Base-by-base conservation (phyloP, 2,329 filamentous ascomycete genomes). In the Colletotrichum spinosum region DNA sequence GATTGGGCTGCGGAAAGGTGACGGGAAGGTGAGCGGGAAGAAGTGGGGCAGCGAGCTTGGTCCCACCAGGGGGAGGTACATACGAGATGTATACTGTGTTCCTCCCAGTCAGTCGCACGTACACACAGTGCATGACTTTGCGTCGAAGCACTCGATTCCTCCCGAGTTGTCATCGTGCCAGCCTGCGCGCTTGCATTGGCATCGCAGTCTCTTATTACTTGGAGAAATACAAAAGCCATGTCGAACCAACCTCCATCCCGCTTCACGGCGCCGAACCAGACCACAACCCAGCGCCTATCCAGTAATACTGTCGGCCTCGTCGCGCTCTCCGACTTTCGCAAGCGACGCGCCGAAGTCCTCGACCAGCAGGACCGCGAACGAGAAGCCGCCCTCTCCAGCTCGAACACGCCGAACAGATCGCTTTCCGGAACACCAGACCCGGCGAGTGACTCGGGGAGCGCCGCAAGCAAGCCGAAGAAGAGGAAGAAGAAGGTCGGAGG, bases 301-400 rank as follows among this genome's bases (percentile, higher is more conserved):
- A 92, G 89, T 58, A 90, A 93, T 73, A 97, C 93, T 0, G 94
- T 97, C 70, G 96, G 96, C 45, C 89, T 99, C 3, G 95, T 98
- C 57, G 88, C 92, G 63, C 89, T 97, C 48, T 93, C 92, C 69
- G 96, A 98, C 76, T 98, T 97, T 78, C 93, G 95, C 78, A 98
- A 99, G 81, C 90, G 96, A 65, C 93, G 95, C 78, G 94, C 94
- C 71, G 93, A 97, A 78, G 93, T 94, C n/a, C 83, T 97, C 52
- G 95, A 97, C 77, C 90, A 93, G 75, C 95, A 96, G 74, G 93
- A 96, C 74, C 88, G 92, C 72, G 93, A 96, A 73, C 88, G 90
- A 73, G 91, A 92, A 70, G 85, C 83, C 45, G 82, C 86, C 34
- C 74, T 86, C 60, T 76, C 78, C 59, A 76, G 75, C 69, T 76